Evolutionary conservation across 2,329 filamentous ascomycete species (phyloP), one percentile per base, ranked within the genome.

Genomic region (Monosporascus sp.): DNA sequence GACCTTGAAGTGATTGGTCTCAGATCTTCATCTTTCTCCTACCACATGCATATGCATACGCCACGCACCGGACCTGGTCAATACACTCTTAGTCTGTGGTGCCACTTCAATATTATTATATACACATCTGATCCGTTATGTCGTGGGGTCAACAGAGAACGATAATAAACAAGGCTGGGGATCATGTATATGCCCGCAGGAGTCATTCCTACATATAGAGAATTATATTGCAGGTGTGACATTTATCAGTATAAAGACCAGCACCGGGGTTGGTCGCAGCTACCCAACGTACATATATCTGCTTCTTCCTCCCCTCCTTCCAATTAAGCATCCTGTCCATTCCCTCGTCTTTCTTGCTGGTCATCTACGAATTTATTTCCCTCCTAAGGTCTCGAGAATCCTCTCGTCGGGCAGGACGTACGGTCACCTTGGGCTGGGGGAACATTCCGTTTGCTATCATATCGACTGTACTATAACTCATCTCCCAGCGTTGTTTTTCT

Each of bases 361-460:
- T 4, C 9, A 35, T n/a, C 1, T 41, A 18, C 38, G 1, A 17
- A 41, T 35, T 14, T 14, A 9, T 35, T 35, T 14, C 31, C 5
- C 11, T 35, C 11, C 31, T 35, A 14, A 3, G 11, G 9, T 5
- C 31, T 55, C 50, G 56, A 59, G 55, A 59, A 52, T 43, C 14
- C 11, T 14, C 31, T 35, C 31, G 31, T 14, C 11, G 14, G 31
- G 31, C 31, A 35, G 31, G 31, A 35, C 31, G 31, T 7, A 14
- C 3, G 31, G 3, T 35, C 31, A 14, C 54, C 51, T 44, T 55
- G 58, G 57, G 53, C 51, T 50, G 41, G 53, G 51, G 31, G 45
- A 57, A 55, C 55, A 55, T 59, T 63, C 61, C 43, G 59, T 56
- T 65, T 60, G 62, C 58, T 63, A 58, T 43, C 44, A 56, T 26